Base-by-base conservation (phyloP, 495 filamentous ascomycete species). In the Ascobolus immersus region DNA sequence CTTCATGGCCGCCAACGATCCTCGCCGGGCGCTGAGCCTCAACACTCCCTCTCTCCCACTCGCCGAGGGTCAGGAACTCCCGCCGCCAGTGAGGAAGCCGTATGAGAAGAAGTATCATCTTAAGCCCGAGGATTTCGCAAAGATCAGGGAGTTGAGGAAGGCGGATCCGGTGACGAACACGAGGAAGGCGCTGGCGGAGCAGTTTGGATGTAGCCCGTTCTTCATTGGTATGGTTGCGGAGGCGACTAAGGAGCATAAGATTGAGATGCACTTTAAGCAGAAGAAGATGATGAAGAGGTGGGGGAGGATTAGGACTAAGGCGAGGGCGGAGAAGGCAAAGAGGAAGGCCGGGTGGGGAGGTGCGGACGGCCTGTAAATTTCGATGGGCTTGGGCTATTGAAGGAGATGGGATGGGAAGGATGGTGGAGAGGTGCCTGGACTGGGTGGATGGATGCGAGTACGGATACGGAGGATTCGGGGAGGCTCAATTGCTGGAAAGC, bases 1-100 rank as follows among this genome's bases (percentile, higher is more conserved):
- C 41, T 96, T 96, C 58, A 70, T 96, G 11, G 89, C 86, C 19
- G 56, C 59, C 39, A 56, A 60, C 38, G 89, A 96, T 56, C 64
- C 64, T 5, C 71, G 84, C 19, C 67, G 69, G 36, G 52, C 55
- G 32, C 55, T 80, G 5, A 44, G 54, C 39, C 54, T 57, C 12
- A 32, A 47, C 14, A 51, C 54, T 20, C 11, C 32, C 4, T 34
- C 3, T 12, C 39, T 52, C 2, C 21, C 44, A 12, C 25, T 22
- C 10, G 14, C 34, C 21, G 25, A 9, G 21, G 8, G 21, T 6
- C 21, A 51, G 15, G 41, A 42, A 6, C 59, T 76, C 10, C 70
- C 71, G 7, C 57, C 71, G 6, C 56, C 70, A 0, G 50, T 70
- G 35, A 58, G 61, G 27, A 44, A 53, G 28, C 39, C 43, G 9